Conservation (phyloP, 345 rosid genomes). For the Eutrema japonicum region DNA sequence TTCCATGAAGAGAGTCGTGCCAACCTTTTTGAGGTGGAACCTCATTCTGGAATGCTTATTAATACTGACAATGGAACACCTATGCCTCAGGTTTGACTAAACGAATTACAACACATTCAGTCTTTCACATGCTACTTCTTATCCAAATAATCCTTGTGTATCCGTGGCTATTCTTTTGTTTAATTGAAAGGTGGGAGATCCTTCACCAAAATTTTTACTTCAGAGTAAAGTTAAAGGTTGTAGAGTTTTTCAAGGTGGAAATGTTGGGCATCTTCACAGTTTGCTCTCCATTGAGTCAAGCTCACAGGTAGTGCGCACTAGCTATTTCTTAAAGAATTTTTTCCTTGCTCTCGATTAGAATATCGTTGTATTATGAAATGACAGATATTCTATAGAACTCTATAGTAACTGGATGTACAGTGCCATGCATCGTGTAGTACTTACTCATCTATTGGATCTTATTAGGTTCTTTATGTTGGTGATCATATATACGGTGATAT, state of each 20-base stretch:
- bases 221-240: constrained; percentile 54
- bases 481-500: constrained; percentile 99
- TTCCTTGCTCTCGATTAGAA: neutral
- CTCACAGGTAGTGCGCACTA: constrained; percentile 69
- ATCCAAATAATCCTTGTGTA: constrained; percentile 4
- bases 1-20: constrained; percentile 90
- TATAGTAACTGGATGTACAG: neutral
- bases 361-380: neutral
- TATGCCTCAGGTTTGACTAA: constrained; percentile 74
- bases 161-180: neutral
- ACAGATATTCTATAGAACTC: neutral
- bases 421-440: constrained; percentile 11
- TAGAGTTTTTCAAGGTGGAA: constrained; percentile 92
- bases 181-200: constrained; percentile 64
- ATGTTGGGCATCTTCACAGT: constrained; percentile 92
- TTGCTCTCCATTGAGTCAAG: constrained; percentile 94
- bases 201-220: constrained; percentile 48
- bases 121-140: neutral
- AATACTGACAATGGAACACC: constrained; percentile 97
- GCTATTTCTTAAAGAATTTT: neutral
- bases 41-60: constrained; percentile 77
- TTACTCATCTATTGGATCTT: constrained; percentile 24
- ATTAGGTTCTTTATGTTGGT: constrained; percentile 93
- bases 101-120: neutral
- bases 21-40: constrained; percentile 91